Evolutionary conservation across 768 basidiomycete species (phyloP).

Genomic region (Cystobasidiopsis lactophilus): DNA sequence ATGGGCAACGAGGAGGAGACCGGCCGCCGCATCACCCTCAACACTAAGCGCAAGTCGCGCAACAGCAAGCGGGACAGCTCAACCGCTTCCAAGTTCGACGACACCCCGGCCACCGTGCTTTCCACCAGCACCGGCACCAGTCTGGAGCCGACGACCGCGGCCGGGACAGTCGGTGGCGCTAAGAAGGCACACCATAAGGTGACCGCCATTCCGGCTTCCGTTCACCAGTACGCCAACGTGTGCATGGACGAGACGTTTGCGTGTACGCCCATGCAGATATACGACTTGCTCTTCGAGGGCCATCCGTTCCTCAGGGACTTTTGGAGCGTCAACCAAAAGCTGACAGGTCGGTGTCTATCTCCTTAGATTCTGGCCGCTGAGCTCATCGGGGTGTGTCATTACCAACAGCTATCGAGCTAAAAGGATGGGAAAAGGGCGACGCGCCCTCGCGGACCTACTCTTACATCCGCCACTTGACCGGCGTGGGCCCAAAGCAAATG

Average conservation of each 20-base stretch:
- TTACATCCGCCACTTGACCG: constrained; percentile 82
- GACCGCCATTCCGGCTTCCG: not conserved
- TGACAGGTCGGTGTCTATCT: constrained; percentile 40
- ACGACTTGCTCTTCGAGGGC: constrained; percentile 87
- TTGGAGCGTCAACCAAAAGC: constrained; percentile 66
- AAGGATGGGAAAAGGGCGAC: constrained; percentile 67
- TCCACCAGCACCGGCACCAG: not conserved
- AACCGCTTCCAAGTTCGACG: no score
- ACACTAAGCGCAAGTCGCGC: not conserved
- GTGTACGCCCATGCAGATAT: constrained; percentile 80
- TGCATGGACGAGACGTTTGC: constrained; percentile 62
- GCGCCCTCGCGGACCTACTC: constrained; percentile 72
- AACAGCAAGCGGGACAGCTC: not conserved
- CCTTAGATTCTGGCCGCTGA: not conserved
- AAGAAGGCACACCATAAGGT: not conserved
- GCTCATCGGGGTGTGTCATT: not conserved
- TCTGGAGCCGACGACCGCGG: not conserved
- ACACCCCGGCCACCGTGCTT: not conserved
- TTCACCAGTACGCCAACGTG: constrained; percentile 12
- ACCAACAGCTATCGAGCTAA: constrained; percentile 89
- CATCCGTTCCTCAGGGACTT: constrained; percentile 49
- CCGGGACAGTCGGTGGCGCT: not conserved
- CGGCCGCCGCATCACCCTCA: constrained; percentile 9
- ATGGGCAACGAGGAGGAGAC: constrained; percentile 8
- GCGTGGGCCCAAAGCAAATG: constrained; percentile 77